Evolutionary conservation across 352 stramenopile genomes (phyloP).

Genomic region (Pythium scleroteichum): DNA sequence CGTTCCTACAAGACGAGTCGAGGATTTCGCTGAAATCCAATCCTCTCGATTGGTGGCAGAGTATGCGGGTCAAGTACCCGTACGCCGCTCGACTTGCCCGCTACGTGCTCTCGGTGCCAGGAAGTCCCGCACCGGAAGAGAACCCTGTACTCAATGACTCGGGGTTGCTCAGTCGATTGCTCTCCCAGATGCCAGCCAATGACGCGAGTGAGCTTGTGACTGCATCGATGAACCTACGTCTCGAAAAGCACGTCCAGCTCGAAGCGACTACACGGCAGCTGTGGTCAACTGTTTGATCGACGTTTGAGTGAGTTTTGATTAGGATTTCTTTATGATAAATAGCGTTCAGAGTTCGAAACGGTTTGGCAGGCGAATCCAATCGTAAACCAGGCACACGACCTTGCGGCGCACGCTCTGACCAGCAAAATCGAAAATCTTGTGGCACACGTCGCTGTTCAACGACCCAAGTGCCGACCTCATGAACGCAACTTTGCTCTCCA

Average conservation of each 20-base stretch:
- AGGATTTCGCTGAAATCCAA: constrained; percentile 59
- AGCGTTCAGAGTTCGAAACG: constrained; percentile 20
- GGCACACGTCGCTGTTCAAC: constrained; percentile 20
- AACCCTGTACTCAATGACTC: constrained; percentile 51
- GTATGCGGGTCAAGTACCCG: constrained; percentile 78
- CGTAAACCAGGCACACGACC: constrained; percentile 23
- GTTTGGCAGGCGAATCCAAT: constrained; percentile 24
- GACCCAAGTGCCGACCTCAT: neutral
- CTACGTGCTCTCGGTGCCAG: constrained; percentile 70
- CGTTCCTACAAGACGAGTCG: constrained; percentile 73
- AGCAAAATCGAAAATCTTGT: constrained; percentile 21
- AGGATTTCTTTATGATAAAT: neutral
- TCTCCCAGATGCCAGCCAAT: constrained; percentile 9
- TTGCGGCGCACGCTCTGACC: constrained; percentile 14
- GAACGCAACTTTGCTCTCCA: constrained; percentile 21
- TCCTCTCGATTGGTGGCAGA: constrained; percentile 77
- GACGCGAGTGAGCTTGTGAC: constrained; percentile 21
- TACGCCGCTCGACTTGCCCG: constrained; percentile 63
- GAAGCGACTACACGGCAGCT: constrained; percentile 17
- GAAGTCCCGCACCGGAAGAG: constrained; percentile 43
- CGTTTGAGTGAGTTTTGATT: neutral
- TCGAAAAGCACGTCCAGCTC: constrained; percentile 19
- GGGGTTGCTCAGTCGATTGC: constrained; percentile 33
- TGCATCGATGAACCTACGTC: constrained; percentile 27
- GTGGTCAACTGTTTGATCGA: constrained; percentile 29